Base-by-base conservation (phyloP, 768 basidiomycete genomes). In the Suillus occidentalis region DNA sequence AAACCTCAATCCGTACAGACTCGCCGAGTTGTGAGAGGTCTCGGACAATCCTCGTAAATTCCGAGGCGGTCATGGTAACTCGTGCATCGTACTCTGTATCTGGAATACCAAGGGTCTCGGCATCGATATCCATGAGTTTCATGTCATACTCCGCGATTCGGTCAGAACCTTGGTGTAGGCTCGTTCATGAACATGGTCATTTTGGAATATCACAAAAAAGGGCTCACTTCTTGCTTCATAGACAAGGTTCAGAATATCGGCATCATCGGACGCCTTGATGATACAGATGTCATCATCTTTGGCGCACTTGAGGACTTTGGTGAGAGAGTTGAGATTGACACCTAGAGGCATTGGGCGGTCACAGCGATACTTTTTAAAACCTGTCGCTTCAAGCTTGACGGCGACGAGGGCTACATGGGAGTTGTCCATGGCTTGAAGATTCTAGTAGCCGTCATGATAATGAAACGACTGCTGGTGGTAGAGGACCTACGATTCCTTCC, bases 91-190 rank as follows among this genome's bases (percentile, higher is more conserved):
- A 99, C 59, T 96, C 91, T 3, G 97, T 99, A 68, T 98, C 96
- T 18, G 97, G 97, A 72, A 99, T 99, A 57, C 91, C 90, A 60
- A 99, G 90, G 53, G 87, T 89, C 78, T 99, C 97, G 28, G 93
- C 83, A 76, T 99, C 97, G 73, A 99, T 99, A 72, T 99, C 97
- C 97, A 99, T 98, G 61, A 99, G 87, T 77, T 99, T 99, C 91
- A 99, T 94, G 71, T 97, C 95, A 79, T 99, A 99, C 75, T 98
- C 94, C 31, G 95, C 95, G 61, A 99, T 90, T 67, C 97, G 89
- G 76, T 97, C 97, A 5, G 89, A 86, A 78, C 89, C 96, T 97
- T 69, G 6, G 43, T 52, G 62, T 55, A 55, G 12, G 20, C 20
- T 55, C 20, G 1, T 34, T 43, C 31, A 53, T 37, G 22, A 55